Evolutionary conservation across 768 basidiomycete species (phyloP).

Genomic region (Hydnum rufescens): DNA sequence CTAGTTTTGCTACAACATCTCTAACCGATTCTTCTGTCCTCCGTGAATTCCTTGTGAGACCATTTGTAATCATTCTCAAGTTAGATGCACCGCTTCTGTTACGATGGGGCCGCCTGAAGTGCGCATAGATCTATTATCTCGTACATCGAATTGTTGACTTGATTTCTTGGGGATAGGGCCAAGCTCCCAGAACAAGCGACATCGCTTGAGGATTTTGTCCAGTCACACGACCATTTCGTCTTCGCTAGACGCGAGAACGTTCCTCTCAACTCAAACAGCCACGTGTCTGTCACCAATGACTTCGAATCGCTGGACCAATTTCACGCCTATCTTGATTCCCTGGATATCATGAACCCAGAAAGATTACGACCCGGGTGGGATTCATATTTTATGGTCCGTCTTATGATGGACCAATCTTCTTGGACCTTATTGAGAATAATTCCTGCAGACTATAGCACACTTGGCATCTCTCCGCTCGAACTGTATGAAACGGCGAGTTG

Average conservation of each 20-base stretch:
- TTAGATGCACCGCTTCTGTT: constrained; percentile 65
- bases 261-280: no score
- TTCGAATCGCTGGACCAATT: constrained; percentile 36
- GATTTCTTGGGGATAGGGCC: no score
- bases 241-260: no score
- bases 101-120: constrained; percentile 34
- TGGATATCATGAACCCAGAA: constrained; percentile 52
- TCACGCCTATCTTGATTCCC: constrained; percentile 37
- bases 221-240: no score
- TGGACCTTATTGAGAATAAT: not conserved
- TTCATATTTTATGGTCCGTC: constrained; percentile 81
- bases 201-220: no score
- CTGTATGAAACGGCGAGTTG: constrained; percentile 94
- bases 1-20: constrained; percentile 49
- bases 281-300: constrained; percentile 45
- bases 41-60: constrained; percentile 56
- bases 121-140: constrained; percentile 32
- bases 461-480: constrained; percentile 80
- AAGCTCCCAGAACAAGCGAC: no score
- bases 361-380: constrained; percentile 85
- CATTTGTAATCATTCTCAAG: constrained; percentile 71
- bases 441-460: constrained; percentile 57
- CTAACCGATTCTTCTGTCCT: constrained; percentile 41
- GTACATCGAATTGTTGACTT: constrained; percentile 2
- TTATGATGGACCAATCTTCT: not conserved